Percentiles rank a stretch among this genome's conserved stretches.
Conservation (phyloP, 2,329 filamentous ascomycete species). For the Ascochyta fabae region DNA sequence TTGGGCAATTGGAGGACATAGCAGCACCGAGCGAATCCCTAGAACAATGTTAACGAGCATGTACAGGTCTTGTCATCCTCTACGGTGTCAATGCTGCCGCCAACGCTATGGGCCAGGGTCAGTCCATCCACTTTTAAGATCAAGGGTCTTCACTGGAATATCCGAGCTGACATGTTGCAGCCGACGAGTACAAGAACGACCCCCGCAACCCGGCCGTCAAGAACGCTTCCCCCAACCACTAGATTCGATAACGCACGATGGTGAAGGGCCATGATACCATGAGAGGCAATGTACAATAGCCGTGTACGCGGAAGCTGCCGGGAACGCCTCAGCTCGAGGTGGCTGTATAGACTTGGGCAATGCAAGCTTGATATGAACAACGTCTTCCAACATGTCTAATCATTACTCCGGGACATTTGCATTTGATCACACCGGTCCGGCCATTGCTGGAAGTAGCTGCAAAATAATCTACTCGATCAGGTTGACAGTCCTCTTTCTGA, state of each 20-base stretch:
- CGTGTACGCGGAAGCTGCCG: constrained; percentile 28
- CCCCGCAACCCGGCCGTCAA: constrained; percentile 74
- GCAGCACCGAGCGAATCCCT: neutral
- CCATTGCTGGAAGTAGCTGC: neutral
- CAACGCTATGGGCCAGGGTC: constrained; percentile 79
- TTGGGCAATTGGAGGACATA: constrained; percentile 14
- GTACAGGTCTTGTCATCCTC: constrained; percentile 77
- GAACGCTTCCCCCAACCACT: constrained; percentile 43
- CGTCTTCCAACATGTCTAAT: neutral
- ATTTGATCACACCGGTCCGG: neutral
- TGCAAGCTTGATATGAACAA: constrained; percentile 24
- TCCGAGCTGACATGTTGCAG: constrained; percentile 57
- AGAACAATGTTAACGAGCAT: constrained; percentile 26
- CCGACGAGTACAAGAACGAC: constrained; percentile 96
- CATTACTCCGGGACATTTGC: neutral
- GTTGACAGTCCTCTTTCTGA: neutral
- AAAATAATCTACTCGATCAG: neutral
- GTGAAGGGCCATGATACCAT: constrained; percentile 24
- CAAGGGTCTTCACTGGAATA: neutral
- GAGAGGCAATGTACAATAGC: constrained; percentile 47
- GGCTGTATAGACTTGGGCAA: constrained; percentile 44
- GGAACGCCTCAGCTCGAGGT: constrained; percentile 24
- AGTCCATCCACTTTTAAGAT: constrained; percentile 45
- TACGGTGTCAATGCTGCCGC: constrained; percentile 91
- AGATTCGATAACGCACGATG: constrained; percentile 25